Evolutionary conservation across 192 early-diverging fungal species (phyloP), one percentile per base, ranked within the genome.

Genomic region (Backusella sp.): DNA sequence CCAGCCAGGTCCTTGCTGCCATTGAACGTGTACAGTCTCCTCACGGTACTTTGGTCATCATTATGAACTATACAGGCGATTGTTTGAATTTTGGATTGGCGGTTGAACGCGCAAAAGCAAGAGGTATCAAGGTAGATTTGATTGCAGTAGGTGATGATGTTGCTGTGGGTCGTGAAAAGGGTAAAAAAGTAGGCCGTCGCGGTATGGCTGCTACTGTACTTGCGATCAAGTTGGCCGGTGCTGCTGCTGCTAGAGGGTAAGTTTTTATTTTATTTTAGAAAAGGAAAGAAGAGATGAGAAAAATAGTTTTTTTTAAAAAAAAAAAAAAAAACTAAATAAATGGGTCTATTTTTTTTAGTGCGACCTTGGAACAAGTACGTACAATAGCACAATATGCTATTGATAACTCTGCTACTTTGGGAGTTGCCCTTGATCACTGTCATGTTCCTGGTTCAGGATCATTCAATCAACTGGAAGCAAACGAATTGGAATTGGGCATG

Each of bases 1-100:
- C 95, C 5, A 86, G 87, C 1, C 93, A 95, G 76, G 90, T 96
- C 4, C 84, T 94, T 11, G 88, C 93, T 1, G 93, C 92, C 53
- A 79, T 96, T 59, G 82, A 92, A 52, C 83, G 83, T 5, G 84
- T 89, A 15, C 85, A 89, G 68, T 88, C 89, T 4, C 84, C 85
- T 41, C 83, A 92, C 32, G 95, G 94, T 30, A 90, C 90, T 9
- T 76, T 96, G 39, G 86, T 94, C 3, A 86, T 96, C 14, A 88
- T 96, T 86, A 96, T 94, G 83, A 96, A 96, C 82, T 96, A 96
- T 77, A 96, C 95, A 0, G 95, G 94, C 52, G 91, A 92, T 74
- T 86, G 89, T 68, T 83, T 91, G 11, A 89, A 92, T 82, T 96
- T 96, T 90, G 93, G 92, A 26, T 84, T 91, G 4, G 95, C 95